A percentile compares a stretch with the other conserved stretches of the same genome.
These are phyloP conservation scores for Jimgerdemannia flammicorona DNA, from an alignment of 192 early-diverging fungal genomes.

Conservation along the genomic window DNA sequence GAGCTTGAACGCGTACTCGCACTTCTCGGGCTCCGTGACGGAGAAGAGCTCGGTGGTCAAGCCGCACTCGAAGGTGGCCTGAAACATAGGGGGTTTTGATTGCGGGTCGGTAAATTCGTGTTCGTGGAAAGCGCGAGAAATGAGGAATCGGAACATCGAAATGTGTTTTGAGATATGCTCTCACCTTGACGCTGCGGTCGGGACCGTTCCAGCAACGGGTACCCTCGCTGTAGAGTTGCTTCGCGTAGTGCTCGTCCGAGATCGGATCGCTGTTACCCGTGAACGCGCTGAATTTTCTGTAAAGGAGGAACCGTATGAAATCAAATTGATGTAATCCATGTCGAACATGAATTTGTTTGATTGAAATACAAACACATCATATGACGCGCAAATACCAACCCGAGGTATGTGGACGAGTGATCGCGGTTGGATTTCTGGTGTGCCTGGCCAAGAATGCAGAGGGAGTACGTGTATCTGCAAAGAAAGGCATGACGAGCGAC, in stretches of 20 bases:
- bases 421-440: slow-evolving; percentile 70
- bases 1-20: slow-evolving; percentile 83
- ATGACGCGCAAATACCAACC: slow-evolving; percentile 25
- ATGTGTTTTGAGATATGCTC: not conserved
- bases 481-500: too few species aligned
- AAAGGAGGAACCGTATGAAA: too few species aligned
- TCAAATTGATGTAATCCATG: too few species aligned
- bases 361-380: too few species aligned
- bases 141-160: slow-evolving; percentile 13
- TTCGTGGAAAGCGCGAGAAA: not conserved
- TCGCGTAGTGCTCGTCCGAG: slow-evolving; percentile 36
- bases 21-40: slow-evolving; percentile 89
- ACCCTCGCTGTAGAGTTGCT: slow-evolving; percentile 71
- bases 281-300: slow-evolving; percentile 47
- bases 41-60: slow-evolving; percentile 57
- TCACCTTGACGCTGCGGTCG: slow-evolving; percentile 43
- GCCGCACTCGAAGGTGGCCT: slow-evolving; percentile 73
- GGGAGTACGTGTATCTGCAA: slow-evolving; percentile 32
- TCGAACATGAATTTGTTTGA: too few species aligned
- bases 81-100: not conserved
- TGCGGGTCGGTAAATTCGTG: too few species aligned
- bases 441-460: slow-evolving; percentile 76
- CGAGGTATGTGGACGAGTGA: slow-evolving; percentile 45
- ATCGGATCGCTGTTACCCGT: slow-evolving; percentile 24
- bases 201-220: slow-evolving; percentile 96